Base-by-base conservation (phyloP, 495 filamentous ascomycete genomes). In the Copromyces sp. region DNA sequence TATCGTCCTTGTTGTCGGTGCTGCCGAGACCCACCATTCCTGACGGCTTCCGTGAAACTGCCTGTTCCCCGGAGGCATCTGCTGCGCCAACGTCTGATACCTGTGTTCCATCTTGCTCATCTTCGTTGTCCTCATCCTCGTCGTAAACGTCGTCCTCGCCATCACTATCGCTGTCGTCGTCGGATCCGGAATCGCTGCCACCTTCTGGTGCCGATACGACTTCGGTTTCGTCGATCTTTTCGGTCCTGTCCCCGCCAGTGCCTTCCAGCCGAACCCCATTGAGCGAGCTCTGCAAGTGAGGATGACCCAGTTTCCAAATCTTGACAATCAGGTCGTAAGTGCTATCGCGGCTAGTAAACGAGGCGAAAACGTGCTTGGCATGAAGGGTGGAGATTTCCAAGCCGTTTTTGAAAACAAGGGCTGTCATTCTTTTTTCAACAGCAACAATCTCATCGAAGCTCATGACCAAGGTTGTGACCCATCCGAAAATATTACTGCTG, bases 381-480 rank as follows among this genome's bases (percentile, higher is more conserved):
- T 99, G 95, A 35, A 98, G 83, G 0, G 95, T 99, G 68, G 96
- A 93, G 68, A 99, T 97, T 72, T 96, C 94, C 74, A 99, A 94
- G 17, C 94, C 96, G 82, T 99, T 99, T 65, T 94, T 95, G 80
- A 99, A 98, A 2, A 99, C 89, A 80, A 98, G 87, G 5, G 95
- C 96, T 0, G 95, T 99, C 74, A 87, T 97, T 81, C 97, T 94
- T 82, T 98, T 99, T 79, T 99, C 95, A 2, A 99, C 90, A 0
- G 94, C 92, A 39, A 98, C 93, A 69, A 99, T 91, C 80, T 99
- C 95, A 78, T 98, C 96, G 80, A 98, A 99, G 78, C 93, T 95
- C 81, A 99, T 97, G 47, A 99, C 94, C 39, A 98, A 83, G 4
- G 94, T 98, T 1, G 96, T 99, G 2, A 96, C 90, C 95, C 95